Evolutionary conservation across 2,329 filamentous ascomycete genomes (phyloP).

Genomic region (Alternaria sp.): DNA sequence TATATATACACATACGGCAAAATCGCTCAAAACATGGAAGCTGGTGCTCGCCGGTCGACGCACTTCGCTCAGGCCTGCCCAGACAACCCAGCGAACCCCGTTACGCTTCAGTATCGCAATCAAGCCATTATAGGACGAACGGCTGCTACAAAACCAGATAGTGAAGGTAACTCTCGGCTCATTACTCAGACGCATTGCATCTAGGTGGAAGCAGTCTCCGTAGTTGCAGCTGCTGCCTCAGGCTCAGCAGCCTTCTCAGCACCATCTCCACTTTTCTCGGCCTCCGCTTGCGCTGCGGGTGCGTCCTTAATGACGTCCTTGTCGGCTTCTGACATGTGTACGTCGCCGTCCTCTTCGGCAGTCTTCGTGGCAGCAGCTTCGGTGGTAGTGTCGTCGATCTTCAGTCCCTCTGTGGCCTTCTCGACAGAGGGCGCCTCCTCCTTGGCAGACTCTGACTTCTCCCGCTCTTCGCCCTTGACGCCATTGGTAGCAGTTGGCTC

Average conservation of each 20-base stretch:
- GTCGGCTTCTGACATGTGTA: constrained; percentile 37
- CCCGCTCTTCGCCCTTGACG: constrained; percentile 47
- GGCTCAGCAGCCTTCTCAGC: constrained; percentile 19
- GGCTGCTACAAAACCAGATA: not conserved
- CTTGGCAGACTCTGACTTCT: constrained; percentile 48
- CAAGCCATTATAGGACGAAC: not conserved
- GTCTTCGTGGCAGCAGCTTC: constrained; percentile 29
- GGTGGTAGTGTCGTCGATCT: constrained; percentile 34
- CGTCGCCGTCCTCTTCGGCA: constrained; percentile 35
- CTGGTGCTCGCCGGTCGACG: not conserved
- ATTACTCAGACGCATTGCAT: not conserved
- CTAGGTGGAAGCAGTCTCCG: constrained; percentile 15
- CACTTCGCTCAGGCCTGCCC: not conserved
- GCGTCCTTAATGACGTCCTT: constrained; percentile 27
- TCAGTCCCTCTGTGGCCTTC: constrained; percentile 40
- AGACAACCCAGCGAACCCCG: not conserved
- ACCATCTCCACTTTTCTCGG: constrained; percentile 16
- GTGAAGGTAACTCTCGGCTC: not conserved
- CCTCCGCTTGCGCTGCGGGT: constrained; percentile 28
- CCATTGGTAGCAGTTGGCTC: constrained; percentile 44
- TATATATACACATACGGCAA: constrained; percentile 21
- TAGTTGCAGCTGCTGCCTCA: constrained; percentile 15
- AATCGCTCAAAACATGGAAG: constrained; percentile 2
- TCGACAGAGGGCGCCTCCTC: constrained; percentile 43
- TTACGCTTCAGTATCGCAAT: constrained; percentile 3